Base-by-base conservation (phyloP, 2,329 filamentous ascomycete genomes). In the Pseudocercospora eumusae region DNA sequence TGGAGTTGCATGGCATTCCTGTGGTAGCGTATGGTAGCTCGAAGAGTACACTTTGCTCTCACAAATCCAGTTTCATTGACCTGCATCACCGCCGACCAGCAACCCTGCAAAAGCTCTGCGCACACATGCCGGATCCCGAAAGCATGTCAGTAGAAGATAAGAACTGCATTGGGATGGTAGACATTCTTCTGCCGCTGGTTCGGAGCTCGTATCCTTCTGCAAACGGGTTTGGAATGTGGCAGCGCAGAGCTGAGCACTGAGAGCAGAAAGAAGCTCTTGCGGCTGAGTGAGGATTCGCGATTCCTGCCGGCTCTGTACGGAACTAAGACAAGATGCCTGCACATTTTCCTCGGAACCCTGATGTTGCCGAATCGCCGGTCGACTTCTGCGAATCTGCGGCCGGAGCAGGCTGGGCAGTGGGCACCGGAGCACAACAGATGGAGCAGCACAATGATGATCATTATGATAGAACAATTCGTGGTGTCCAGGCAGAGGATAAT, bases 301-400 rank as follows among this genome's bases (percentile, higher is more conserved):
- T 25, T 52, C 21, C 47, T 47, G 44, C 25, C 52, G 52, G 52
- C 18, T 54, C 25, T 31, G 28, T 28, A 28, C 52, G 52, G 52
- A 54, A 28, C 52, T 28, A 54, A 40, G 28, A 28, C 52, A 11
- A 33, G 28, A 54, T 54, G 52, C 52, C 27, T 54, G 28, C 52
- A 54, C 31, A 40, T 33, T 40, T 36, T n/a, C n/a, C 52, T 54
- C 52, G 52, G 52, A 54, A 33, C 18, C 52, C 52, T 33, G 15
- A n/a, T 21, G 28, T 54, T 54, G 18, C 52, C 52, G 52, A 18
- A 36, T 23, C 8, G 52, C 52, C 52, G 52, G 40, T 40, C 52
- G 13, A 18, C 28, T 54, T 33, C 27, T 33, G 52, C 52, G 27
- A n/a, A 40, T 33, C 27, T 33, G 52, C 52, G 27, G 28, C 28